phyloP scores from a whole-genome alignment of 371 early-diverging fungal species.

The Edhazardia aedis region DNA sequence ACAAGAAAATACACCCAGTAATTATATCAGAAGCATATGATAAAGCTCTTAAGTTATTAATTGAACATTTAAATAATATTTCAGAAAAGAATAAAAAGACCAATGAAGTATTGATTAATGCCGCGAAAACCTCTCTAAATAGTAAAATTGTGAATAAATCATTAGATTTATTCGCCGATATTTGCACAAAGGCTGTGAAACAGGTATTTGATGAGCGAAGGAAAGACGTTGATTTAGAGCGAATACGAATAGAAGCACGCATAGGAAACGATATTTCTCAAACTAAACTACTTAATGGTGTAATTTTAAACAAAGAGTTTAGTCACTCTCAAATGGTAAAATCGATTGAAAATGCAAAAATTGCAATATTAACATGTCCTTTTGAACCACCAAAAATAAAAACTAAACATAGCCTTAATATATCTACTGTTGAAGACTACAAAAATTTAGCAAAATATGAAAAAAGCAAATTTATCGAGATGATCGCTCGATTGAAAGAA shows the following conservation, averaged over 20 bases:
- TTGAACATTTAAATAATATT: constrained; percentile 64
- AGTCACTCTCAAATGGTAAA: constrained; percentile 98
- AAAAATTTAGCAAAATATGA: constrained; percentile 79
- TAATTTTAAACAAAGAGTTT: constrained; percentile 94
- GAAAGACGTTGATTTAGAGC: constrained; percentile 94
- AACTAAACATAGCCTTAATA: constrained; percentile 95
- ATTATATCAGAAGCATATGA: constrained; percentile 94
- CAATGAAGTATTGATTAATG: constrained; percentile 29
- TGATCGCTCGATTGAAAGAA: constrained; percentile 84
- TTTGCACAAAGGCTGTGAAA: constrained; percentile 80
- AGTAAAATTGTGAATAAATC: constrained; percentile 80
- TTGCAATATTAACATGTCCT: constrained; percentile 93
- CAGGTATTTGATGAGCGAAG: constrained; percentile 86
- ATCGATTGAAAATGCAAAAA: constrained; percentile 71
- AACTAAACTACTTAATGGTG: constrained; percentile 75
- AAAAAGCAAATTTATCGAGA: constrained; percentile 70
- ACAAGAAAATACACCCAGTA: constrained; percentile 91
- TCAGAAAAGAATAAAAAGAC: constrained; percentile 65
- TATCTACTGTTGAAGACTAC: constrained; percentile 84
- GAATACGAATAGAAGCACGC: constrained; percentile 93
- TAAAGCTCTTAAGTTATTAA: constrained; percentile 70
- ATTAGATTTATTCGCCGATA: constrained; percentile 67
- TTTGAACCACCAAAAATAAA: constrained; percentile 99
- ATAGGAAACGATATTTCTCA: constrained; percentile 77
- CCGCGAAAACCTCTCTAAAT: constrained; percentile 83